Base-by-base conservation (phyloP, 176 grass and related monocot genomes). In the Aegilops tauschii region DNA sequence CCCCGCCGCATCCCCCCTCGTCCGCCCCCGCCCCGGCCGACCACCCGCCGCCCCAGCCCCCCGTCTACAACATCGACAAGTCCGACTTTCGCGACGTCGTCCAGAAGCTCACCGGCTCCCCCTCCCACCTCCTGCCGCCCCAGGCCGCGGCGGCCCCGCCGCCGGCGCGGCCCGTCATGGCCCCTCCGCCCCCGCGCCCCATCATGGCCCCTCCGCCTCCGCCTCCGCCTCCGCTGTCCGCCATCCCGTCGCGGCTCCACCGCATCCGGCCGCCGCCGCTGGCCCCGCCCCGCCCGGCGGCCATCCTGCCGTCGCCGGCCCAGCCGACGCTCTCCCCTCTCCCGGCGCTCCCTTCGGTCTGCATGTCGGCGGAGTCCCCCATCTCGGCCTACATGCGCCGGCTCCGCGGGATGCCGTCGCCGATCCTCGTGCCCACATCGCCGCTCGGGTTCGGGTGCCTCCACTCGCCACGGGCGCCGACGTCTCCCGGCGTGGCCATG, bases 361-460 rank as follows among this genome's bases (percentile, higher is more conserved):
- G 90, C 69, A 82, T 93, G 82, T 87, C 97, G 5, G 97, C 90
- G 0, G 97, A 99, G 85, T 99, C 97, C 29, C 97, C 97, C 27
- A 96, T 99, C 82, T 99, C 97, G 27, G 92, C 94, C 52, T 99
- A 99, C 90, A 94, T 99, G 93, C 97, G 97, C 77, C 92, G 89
- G 12, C 88, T 94, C 77, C 97, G 90, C 31, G 87, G 78, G 84
- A 83, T 75, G 78, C 79, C 88, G 3, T 89, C 87, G 79, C 90
- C 89, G 68, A 84, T 91, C 81, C 81, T 84, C n/a, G 62, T 80
- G 4, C 90, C 90, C 3, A 90, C 88, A 8, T 92, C 90, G 84
- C 90, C 94, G 54, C 77, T 96, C 37, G 97, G 97, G 13, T 94
- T 93, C 82, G 92, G 97, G 6, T 99, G 97, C 80, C 83, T 94